phyloP scores from a whole-genome alignment of 768 basidiomycete genomes.

The Mrakia hoshinonis region DNA sequence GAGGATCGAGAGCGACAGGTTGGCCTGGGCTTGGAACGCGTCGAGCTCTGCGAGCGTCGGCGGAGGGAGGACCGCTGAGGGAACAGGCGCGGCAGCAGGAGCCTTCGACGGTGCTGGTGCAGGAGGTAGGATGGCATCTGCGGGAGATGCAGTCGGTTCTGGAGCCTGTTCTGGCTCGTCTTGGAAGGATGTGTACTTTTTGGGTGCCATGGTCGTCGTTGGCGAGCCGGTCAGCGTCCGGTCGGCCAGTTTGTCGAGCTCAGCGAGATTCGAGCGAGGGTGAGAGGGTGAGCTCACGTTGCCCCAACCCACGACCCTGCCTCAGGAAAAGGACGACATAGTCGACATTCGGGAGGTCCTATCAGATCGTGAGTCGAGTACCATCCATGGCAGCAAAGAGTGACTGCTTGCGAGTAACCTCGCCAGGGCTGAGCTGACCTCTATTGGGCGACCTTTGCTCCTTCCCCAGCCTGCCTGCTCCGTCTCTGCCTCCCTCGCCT shows the following conservation, averaged over 20 bases:
- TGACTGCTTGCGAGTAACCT: too few relatives aligned
- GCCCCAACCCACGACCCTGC: too few relatives aligned
- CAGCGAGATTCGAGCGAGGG: background rate
- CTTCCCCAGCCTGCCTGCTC: too few relatives aligned
- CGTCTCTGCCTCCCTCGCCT: too few relatives aligned
- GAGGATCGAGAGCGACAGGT: slow-evolving; percentile 19
- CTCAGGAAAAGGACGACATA: too few relatives aligned
- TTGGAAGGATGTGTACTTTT: background rate
- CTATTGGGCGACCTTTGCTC: too few relatives aligned
- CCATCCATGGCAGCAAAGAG: too few relatives aligned
- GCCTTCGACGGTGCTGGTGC: background rate
- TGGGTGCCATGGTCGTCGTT: background rate
- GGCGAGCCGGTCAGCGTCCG: background rate
- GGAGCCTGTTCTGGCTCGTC: background rate
- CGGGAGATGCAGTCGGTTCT: background rate
- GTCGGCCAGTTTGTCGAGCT: background rate
- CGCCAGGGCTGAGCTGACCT: too few relatives aligned
- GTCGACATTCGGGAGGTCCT: too few relatives aligned
- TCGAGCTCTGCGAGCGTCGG: slow-evolving; percentile 20
- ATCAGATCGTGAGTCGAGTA: too few relatives aligned
- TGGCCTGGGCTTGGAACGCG: slow-evolving; percentile 25
- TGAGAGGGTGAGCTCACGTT: too few relatives aligned
- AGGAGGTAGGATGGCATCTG: background rate
- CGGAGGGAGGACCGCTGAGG: background rate
- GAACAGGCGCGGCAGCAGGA: background rate